Evolutionary conservation across 1,284 basidiomycete species (phyloP).

Genomic region (Rugosomyces carneus): DNA sequence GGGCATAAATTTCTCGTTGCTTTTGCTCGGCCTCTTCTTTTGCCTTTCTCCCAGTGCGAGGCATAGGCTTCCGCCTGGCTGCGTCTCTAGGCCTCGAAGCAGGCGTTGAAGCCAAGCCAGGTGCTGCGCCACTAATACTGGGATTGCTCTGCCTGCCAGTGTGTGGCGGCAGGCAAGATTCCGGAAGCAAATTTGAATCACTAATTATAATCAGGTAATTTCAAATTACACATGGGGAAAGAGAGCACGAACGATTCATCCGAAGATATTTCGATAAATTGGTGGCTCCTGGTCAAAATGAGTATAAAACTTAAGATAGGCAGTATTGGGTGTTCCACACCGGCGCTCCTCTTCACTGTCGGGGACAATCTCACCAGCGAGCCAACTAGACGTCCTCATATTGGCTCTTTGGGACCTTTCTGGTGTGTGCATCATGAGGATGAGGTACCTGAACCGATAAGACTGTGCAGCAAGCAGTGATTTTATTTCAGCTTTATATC

Average conservation of each 20-base stretch:
- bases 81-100: conserved; percentile 1
- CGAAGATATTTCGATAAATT: conserved; percentile 51
- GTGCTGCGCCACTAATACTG: neutral
- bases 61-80: conserved; percentile 6
- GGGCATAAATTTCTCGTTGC: conserved; percentile 48
- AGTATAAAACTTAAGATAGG: too few relatives aligned
- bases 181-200: conserved; percentile 15
- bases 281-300: neutral
- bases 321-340: conserved; percentile 2
- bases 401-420: neutral
- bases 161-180: conserved; percentile 15
- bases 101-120: conserved; percentile 7
- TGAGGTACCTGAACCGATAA: neutral
- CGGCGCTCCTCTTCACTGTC: conserved; percentile 36
- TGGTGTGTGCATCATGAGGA: neutral
- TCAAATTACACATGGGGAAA: neutral
- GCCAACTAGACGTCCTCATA: conserved; percentile 4
- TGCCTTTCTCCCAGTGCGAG: conserved; percentile 36
- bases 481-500: neutral
- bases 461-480: neutral
- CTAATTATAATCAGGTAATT: neutral
- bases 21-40: conserved; percentile 37
- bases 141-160: neutral
- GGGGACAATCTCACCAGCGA: conserved; percentile 27
- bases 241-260: conserved; percentile 27